phyloP scores from a whole-genome alignment of 345 rosid genomes.

The Populus deltoides region DNA sequence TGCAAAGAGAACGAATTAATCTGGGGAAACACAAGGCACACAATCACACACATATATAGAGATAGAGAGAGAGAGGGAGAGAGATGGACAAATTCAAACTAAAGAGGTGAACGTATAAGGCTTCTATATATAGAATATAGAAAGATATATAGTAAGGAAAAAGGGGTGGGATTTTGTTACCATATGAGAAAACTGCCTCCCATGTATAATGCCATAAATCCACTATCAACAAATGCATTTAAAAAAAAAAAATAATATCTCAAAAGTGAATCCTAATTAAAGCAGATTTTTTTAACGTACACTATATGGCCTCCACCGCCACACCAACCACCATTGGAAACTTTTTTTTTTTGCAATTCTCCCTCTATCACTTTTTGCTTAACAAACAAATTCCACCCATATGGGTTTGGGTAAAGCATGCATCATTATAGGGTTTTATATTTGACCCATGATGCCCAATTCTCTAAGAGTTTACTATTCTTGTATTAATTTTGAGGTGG shows the following conservation, averaged over 20 bases:
- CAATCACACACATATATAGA: no score
- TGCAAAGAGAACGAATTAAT: no score
- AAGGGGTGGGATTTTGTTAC: neutral
- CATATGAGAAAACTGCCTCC: neutral
- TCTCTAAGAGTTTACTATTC: neutral
- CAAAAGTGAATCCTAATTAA: neutral
- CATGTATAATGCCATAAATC: neutral
- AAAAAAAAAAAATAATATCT: neutral
- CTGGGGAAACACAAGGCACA: no score
- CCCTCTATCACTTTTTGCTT: neutral
- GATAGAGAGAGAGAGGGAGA: neutral
- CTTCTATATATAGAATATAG: neutral
- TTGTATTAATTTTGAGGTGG: neutral
- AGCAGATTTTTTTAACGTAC: neutral
- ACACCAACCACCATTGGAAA: neutral
- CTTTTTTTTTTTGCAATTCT: neutral
- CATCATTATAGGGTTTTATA: neutral
- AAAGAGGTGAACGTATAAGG: neutral
- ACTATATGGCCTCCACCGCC: neutral
- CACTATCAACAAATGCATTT: neutral
- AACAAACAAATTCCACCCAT: neutral
- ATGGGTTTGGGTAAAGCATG: neutral
- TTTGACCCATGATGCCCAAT: neutral
- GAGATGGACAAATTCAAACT: neutral
- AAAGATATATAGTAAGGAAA: neutral